Evolutionary conservation across 495 filamentous ascomycete species (phyloP).

Genomic region (Aspergillus cavernicola): DNA sequence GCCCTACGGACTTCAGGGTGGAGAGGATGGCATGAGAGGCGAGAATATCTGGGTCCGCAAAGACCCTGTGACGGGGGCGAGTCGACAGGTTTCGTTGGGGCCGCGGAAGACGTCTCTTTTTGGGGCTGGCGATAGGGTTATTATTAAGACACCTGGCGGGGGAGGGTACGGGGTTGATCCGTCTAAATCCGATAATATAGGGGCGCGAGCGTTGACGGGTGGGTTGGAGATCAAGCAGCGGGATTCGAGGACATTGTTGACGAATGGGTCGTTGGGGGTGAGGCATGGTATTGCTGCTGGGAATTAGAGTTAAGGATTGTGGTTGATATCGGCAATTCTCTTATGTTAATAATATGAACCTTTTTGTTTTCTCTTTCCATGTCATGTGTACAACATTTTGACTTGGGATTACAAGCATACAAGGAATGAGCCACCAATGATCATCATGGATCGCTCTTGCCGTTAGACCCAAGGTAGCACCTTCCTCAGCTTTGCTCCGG

Average conservation of each 20-base stretch:
- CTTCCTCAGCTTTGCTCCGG: no score
- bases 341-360: no score
- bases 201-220: not conserved
- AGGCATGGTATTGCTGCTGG: constrained; percentile 11
- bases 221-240: constrained; percentile 3
- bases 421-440: no score
- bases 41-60: constrained; percentile 17
- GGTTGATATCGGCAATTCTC: no score
- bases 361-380: no score
- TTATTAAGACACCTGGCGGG: constrained; percentile 12
- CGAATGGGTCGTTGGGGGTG: constrained; percentile 11
- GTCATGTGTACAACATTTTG: no score
- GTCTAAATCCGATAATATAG: not conserved
- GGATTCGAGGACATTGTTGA: constrained; percentile 7
- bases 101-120: constrained; percentile 14
- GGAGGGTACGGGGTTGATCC: constrained; percentile 10
- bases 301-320: constrained; percentile 1
- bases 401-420: no score
- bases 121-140: constrained; percentile 6
- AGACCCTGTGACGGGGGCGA: constrained; percentile 12
- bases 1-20: constrained; percentile 58
- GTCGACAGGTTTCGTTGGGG: constrained; percentile 5
- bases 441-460: no score
- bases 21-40: constrained; percentile 9
- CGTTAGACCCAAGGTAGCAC: no score